These are phyloP conservation scores for Vitis rotundifolia DNA, from an alignment of 164 flowering plant species.

Conservation along the genomic window DNA sequence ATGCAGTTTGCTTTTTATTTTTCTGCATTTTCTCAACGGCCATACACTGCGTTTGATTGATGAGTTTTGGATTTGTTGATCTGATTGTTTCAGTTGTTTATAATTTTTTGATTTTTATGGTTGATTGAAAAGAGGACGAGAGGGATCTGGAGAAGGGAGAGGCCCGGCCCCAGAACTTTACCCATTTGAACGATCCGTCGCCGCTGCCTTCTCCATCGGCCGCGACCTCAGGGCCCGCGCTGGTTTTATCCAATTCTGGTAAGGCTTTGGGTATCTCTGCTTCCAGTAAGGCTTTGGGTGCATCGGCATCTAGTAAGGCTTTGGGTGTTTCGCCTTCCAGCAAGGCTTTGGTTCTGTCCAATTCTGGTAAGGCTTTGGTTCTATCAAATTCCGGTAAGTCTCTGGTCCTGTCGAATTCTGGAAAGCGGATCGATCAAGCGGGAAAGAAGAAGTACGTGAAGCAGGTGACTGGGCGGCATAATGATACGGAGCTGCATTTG, in stretches of 20 bases:
- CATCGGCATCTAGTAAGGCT: constrained; percentile 36
- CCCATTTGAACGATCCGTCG: background rate
- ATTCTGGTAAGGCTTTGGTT: constrained; percentile 34
- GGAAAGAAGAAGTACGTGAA: constrained; percentile 80
- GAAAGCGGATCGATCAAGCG: constrained; percentile 61
- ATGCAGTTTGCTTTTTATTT: no score
- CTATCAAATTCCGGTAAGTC: constrained; percentile 40
- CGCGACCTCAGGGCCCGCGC: background rate
- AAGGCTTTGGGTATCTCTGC: constrained; percentile 24
- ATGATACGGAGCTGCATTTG: constrained; percentile 85
- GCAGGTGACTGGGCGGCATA: constrained; percentile 83
- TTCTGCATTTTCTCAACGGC: no score
- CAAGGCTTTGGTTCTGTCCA: constrained; percentile 36
- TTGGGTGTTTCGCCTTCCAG: constrained; percentile 52
- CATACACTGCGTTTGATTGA: background rate
- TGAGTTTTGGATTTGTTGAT: no score
- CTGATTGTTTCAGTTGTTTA: no score
- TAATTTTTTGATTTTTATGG: background rate
- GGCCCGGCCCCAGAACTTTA: constrained; percentile 4
- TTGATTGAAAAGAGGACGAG: constrained; percentile 20
- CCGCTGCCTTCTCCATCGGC: constrained; percentile 12
- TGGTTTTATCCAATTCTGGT: constrained; percentile 7
- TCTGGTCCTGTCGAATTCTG: constrained; percentile 50
- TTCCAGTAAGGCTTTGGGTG: constrained; percentile 35
- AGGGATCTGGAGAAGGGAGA: constrained; percentile 47